These are phyloP conservation scores for Trypanosoma grayi DNA, from an alignment of 208 protist genomes.

Conservation along the genomic window DNA sequence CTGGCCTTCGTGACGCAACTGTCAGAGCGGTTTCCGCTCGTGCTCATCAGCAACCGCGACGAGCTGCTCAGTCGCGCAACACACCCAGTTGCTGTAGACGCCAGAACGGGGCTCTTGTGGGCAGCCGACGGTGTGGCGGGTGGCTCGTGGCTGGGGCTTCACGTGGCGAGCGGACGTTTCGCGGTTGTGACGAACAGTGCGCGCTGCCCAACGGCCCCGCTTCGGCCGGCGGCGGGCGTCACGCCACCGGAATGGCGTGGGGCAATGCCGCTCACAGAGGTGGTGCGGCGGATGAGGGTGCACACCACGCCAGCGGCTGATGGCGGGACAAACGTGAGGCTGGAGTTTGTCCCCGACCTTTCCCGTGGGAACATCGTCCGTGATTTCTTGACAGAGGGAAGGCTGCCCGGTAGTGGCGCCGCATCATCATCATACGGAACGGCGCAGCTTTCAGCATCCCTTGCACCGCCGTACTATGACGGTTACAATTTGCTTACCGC, in stretches of 20 bases:
- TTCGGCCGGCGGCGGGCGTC: not conserved
- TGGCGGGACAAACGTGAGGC: constrained; percentile 13
- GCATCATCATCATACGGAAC: not conserved
- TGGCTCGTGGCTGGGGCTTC: constrained; percentile 70
- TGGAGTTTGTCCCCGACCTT: constrained; percentile 34
- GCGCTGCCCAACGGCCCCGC: constrained; percentile 37
- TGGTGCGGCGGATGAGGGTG: constrained; percentile 27
- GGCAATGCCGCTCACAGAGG: constrained; percentile 45
- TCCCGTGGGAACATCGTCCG: constrained; percentile 49
- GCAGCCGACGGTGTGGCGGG: constrained; percentile 44
- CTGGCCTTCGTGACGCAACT: constrained; percentile 46
- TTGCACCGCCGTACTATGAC: constrained; percentile 45
- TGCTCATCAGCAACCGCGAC: constrained; percentile 63
- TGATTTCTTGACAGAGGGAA: constrained; percentile 31
- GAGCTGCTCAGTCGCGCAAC: constrained; percentile 45
- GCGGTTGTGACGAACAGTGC: constrained; percentile 61
- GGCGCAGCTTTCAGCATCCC: not conserved
- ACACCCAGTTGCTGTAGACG: constrained; percentile 29
- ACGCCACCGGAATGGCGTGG: constrained; percentile 28
- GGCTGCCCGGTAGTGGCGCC: constrained; percentile 13
- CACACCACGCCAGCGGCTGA: constrained; percentile 17
- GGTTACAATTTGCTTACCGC: constrained; percentile 57
- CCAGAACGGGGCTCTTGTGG: constrained; percentile 38
- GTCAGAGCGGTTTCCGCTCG: constrained; percentile 52
- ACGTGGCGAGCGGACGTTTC: constrained; percentile 43